Conservation (phyloP, 495 filamentous ascomycete genomes). For the Glutinoglossum americanum region DNA sequence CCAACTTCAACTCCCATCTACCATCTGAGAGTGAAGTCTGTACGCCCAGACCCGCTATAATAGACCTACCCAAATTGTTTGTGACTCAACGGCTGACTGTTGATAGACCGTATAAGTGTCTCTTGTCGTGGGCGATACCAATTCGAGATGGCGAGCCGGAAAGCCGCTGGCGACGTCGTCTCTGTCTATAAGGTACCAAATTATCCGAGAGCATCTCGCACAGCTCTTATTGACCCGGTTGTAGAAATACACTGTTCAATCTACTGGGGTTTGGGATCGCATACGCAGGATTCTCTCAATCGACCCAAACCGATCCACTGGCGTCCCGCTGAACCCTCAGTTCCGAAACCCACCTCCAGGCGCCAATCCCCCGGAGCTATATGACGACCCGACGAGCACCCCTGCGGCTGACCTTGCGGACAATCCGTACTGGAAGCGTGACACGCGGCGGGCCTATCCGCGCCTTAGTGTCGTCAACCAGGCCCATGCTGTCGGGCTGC, state of each 20-base stretch:
- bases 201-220: background rate
- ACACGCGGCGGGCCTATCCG: slow-evolving; percentile 71
- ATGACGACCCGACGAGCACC: slow-evolving; percentile 75
- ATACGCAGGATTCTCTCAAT: slow-evolving; percentile 59
- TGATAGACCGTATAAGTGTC: background rate
- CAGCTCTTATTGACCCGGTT: background rate
- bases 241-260: slow-evolving; percentile 96
- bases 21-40: too few species aligned
- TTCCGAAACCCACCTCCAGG: slow-evolving; percentile 81
- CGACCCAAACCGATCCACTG: slow-evolving; percentile 75
- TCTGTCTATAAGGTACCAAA: slow-evolving; percentile 4
- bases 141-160: slow-evolving; percentile 1
- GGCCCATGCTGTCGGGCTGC: slow-evolving; percentile 62
- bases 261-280: slow-evolving; percentile 69
- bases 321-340: slow-evolving; percentile 80
- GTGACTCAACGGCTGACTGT: too few species aligned
- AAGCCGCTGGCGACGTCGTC: slow-evolving; percentile 1
- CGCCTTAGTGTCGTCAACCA: slow-evolving; percentile 58
- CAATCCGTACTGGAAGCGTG: slow-evolving; percentile 96
- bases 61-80: background rate
- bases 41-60: background rate
- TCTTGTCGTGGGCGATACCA: background rate
- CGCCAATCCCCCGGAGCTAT: slow-evolving; percentile 46
- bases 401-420: slow-evolving; percentile 92
- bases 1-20: background rate